phyloP scores from a whole-genome alignment of 2,329 filamentous ascomycete species.

The Neospermospora avenae region DNA sequence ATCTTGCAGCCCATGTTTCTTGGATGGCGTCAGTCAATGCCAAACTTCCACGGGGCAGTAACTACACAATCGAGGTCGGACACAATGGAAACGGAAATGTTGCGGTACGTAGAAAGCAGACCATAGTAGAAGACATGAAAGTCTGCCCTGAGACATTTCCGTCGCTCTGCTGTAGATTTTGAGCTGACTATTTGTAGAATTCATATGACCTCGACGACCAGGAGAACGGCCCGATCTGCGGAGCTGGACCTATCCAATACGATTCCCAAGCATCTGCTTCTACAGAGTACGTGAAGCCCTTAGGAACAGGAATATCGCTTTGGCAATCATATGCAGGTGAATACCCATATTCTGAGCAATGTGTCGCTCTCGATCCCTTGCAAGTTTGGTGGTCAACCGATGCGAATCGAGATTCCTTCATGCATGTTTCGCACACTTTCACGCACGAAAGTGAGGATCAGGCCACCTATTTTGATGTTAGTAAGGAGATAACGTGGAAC shows the following conservation, averaged over 20 bases:
- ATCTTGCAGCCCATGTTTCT: slow-evolving; percentile 42
- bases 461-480: slow-evolving; percentile 53
- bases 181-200: neutral
- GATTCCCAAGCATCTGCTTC: slow-evolving; percentile 40
- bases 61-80: slow-evolving; percentile 49
- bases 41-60: slow-evolving; percentile 47
- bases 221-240: neutral
- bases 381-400: slow-evolving; percentile 46
- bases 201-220: neutral
- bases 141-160: neutral
- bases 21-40: slow-evolving; percentile 42
- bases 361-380: slow-evolving; percentile 47
- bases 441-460: slow-evolving; percentile 56
- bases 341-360: slow-evolving; percentile 31
- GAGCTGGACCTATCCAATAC: slow-evolving; percentile 40
- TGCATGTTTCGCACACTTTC: slow-evolving; percentile 58
- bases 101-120: slow-evolving; percentile 14
- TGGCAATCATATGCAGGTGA: slow-evolving; percentile 40
- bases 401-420: slow-evolving; percentile 50
- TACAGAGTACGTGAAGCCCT: slow-evolving; percentile 43
- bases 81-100: slow-evolving; percentile 53
- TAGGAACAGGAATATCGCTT: slow-evolving; percentile 45
- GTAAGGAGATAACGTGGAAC: slow-evolving; percentile 57
- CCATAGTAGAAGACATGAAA: neutral
- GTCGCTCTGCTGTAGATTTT: neutral